Base-by-base conservation (phyloP, 2,329 filamentous ascomycete genomes). In the Penicillium sp. region DNA sequence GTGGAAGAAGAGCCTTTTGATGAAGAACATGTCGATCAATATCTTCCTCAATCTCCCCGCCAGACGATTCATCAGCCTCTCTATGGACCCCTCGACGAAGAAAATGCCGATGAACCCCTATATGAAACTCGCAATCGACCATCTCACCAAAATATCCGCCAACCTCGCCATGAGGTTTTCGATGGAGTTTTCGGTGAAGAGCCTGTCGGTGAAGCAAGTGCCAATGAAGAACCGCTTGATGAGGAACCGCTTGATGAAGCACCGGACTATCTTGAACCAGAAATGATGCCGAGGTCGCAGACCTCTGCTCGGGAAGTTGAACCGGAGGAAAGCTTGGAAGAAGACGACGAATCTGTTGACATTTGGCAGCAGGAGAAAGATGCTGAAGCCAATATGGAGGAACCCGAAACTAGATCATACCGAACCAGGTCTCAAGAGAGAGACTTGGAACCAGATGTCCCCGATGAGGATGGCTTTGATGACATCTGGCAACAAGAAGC, bases 401-500 rank as follows among this genome's bases (percentile, higher is more conserved):
- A 47, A 13, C 22, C 37, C 31, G 54, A 59, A n/a, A 43, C 43
- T 29, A 49, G 57, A 11, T 35, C 55, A 53, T 39, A 48, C 10
- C 24, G 31, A 24, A 9, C 26, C 4, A 27, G 29, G 29, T 33
- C 58, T 22, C 49, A 48, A n/a, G 58, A 56, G 45, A 44, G 44
- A 29, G 58, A 66, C 13, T 50, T 52, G 29, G 58, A 67, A 22
- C 35, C 52, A 24, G 60, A 58, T 22, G 55, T 61, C 8, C 48
- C 63, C 3, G 59, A 61, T 11, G 65, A 56, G 16, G 75, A 74
- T 39, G 76, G 71, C 14, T 75, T 74, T 55, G 75, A 74, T 50
- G 78, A 81, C 52, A 80, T 81, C 27, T 81, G 79, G 79, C 77
- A 80, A 59, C 73, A 76, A 61, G 75, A 78, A 61, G 74, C 76